These are phyloP conservation scores for Sarcocystis neurona DNA, from an alignment of 169 alveolate species.

Conservation along the genomic window DNA sequence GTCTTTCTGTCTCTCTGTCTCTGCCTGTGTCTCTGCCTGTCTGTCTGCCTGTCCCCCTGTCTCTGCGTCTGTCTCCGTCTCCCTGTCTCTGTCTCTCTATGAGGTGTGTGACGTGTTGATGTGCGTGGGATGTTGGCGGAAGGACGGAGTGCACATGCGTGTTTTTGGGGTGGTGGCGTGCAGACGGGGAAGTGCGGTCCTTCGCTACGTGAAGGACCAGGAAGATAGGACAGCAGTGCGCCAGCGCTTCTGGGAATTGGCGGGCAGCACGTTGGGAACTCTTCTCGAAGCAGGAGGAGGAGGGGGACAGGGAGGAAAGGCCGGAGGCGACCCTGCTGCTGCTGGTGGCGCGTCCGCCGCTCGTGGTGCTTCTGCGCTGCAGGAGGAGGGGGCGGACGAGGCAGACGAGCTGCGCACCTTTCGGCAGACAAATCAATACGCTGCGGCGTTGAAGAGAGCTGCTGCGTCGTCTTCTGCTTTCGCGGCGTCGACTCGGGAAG, in stretches of 20 bases:
- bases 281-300: slow-evolving; percentile 33
- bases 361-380: no score
- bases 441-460: slow-evolving; percentile 73
- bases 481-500: not conserved
- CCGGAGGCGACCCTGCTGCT: slow-evolving; percentile 66
- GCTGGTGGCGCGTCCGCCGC: slow-evolving; percentile 66
- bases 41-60: not conserved
- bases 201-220: slow-evolving; percentile 38
- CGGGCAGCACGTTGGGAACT: slow-evolving; percentile 47
- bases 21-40: not conserved
- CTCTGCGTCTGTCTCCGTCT: slow-evolving; percentile 85
- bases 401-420: slow-evolving; percentile 20
- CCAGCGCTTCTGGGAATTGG: slow-evolving; percentile 66
- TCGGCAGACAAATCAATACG: slow-evolving; percentile 64
- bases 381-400: slow-evolving; percentile 66
- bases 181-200: slow-evolving; percentile 47
- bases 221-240: slow-evolving; percentile 62
- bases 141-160: not conserved
- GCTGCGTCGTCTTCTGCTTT: no score
- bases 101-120: not conserved
- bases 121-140: not conserved
- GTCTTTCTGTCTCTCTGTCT: not conserved
- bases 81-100: slow-evolving; percentile 73
- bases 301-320: slow-evolving; percentile 65
- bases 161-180: not conserved